phyloP scores from a whole-genome alignment of 108 stramenopile species.

The Halocafeteria seosinensis region DNA sequence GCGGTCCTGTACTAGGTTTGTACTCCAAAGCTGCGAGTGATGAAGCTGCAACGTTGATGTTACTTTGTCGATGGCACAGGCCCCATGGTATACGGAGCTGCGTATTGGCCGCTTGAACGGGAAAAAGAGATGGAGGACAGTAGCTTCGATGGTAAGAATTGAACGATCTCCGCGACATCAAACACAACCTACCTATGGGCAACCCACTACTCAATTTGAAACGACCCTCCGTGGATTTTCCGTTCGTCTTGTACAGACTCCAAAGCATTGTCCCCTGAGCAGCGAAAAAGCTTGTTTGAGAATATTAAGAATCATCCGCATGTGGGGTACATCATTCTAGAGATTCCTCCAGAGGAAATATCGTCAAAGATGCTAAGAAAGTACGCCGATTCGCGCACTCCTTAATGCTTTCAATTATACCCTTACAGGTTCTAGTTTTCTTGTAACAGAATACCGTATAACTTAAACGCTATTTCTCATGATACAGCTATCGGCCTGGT shows the following conservation, averaged over 20 bases:
- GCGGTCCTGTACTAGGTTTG: constrained; percentile 13
- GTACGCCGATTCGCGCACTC: too few relatives aligned
- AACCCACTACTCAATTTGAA: too few relatives aligned
- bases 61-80: constrained; percentile 14
- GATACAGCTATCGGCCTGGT: constrained; percentile 61
- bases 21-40: background rate
- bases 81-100: constrained; percentile 61
- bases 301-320: background rate
- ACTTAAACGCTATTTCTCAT: constrained; percentile 63
- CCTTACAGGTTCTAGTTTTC: too few relatives aligned
- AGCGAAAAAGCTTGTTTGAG: background rate
- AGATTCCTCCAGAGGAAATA: constrained; percentile 55
- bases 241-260: background rate
- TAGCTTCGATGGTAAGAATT: constrained; percentile 62
- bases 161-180: too few relatives aligned
- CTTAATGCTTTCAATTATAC: too few relatives aligned
- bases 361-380: constrained; percentile 60
- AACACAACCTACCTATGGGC: too few relatives aligned
- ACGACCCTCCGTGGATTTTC: too few relatives aligned
- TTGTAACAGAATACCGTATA: constrained; percentile 43
- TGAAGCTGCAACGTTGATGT: background rate
- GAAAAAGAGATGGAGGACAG: constrained; percentile 4
- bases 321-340: constrained; percentile 51
- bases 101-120: constrained; percentile 48
- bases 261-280: background rate